phyloP scores from a whole-genome alignment of 371 early-diverging fungal genomes.

The Basidiobolus meristosporus region DNA sequence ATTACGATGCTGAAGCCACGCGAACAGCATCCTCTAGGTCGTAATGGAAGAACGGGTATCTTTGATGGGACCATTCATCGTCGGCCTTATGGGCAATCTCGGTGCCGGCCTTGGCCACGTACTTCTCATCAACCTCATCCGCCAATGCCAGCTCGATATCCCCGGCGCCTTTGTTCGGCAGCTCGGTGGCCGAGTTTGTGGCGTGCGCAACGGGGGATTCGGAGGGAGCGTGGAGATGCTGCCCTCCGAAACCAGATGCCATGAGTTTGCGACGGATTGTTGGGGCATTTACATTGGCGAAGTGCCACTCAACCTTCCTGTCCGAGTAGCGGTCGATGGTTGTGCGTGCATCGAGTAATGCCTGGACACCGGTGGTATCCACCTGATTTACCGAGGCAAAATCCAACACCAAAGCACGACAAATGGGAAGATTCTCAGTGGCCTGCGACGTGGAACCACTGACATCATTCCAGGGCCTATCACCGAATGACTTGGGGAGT shows the following conservation, averaged over 20 bases:
- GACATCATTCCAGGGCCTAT: conserved; percentile 24
- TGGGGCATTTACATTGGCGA: conserved; percentile 16
- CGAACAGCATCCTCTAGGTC: conserved; percentile 19
- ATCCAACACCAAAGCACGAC: conserved; percentile 41
- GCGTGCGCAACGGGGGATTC: no score
- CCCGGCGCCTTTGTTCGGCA: no score
- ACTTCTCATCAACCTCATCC: no score
- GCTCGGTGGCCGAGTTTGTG: no score
- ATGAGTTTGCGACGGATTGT: conserved; percentile 15
- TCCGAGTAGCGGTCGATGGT: conserved; percentile 28
- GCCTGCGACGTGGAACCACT: conserved; percentile 6
- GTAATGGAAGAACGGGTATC: conserved; percentile 29
- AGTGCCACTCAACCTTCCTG: conserved; percentile 22
- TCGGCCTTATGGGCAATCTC: no score
- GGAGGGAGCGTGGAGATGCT: no score
- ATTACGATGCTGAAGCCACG: no score
- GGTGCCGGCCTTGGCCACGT: no score
- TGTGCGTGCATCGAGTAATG: conserved; percentile 26
- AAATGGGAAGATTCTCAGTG: conserved; percentile 12
- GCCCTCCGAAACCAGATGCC: conserved; percentile 17
- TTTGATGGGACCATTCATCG: no score
- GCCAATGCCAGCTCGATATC: no score
- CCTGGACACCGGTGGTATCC: conserved; percentile 40
- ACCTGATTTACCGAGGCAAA: conserved; percentile 33
- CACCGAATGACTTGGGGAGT: conserved; percentile 7